These are phyloP conservation scores for Wickerhamomyces silvicola DNA, from an alignment of 805 yeast genomes.

Conservation along the genomic window DNA sequence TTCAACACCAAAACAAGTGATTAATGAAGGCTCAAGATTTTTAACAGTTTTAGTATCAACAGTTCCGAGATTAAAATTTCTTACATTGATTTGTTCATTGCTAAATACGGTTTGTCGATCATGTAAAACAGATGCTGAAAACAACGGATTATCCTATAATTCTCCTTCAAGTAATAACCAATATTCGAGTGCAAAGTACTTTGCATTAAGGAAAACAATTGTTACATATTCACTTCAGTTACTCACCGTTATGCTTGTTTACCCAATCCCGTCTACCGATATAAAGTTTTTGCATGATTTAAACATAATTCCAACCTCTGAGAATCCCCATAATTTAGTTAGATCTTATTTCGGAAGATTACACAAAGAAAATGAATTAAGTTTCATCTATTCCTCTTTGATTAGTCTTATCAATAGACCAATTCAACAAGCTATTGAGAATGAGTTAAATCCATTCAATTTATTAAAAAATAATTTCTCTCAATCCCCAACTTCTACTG, in stretches of 20 bases:
- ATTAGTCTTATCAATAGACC: constrained; percentile 43
- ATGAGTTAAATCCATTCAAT: constrained; percentile 31
- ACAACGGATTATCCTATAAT: constrained; percentile 40
- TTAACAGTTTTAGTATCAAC: constrained; percentile 47
- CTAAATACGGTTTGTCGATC: constrained; percentile 57
- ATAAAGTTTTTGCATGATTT: constrained; percentile 28
- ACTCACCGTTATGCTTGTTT: constrained; percentile 52
- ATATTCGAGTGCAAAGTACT: constrained; percentile 19
- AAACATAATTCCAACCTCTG: constrained; percentile 21
- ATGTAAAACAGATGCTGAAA: constrained; percentile 30
- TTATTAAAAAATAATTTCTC: constrained; percentile 16
- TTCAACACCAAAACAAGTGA: constrained; percentile 32
- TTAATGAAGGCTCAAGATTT: constrained; percentile 52
- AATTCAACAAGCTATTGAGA: constrained; percentile 30
- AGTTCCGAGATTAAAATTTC: constrained; percentile 40
- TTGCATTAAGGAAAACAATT: constrained; percentile 37
- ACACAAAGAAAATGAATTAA: constrained; percentile 48
- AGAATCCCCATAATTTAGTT: constrained; percentile 40
- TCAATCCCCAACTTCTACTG: constrained; percentile 8
- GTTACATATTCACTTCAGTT: constrained; percentile 56
- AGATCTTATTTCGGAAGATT: constrained; percentile 47
- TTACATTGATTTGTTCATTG: constrained; percentile 60
- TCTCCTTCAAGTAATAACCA: constrained; percentile 14
- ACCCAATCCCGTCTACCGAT: constrained; percentile 52
- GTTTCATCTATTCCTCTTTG: constrained; percentile 41